phyloP scores from a whole-genome alignment of 1,284 basidiomycete genomes.

The Irpex sp. region DNA sequence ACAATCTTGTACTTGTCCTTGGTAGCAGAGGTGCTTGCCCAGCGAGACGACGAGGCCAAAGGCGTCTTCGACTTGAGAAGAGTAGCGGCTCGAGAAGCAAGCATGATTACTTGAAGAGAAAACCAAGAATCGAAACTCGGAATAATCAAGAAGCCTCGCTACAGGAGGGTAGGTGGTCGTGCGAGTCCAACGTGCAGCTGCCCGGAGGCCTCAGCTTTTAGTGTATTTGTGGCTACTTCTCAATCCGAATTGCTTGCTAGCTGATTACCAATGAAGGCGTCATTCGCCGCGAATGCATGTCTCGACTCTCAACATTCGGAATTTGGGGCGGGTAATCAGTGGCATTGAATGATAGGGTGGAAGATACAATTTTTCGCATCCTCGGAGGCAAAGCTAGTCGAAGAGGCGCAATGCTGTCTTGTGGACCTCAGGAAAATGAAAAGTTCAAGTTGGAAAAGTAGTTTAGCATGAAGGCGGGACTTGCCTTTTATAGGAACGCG shows the following conservation, averaged over 20 bases:
- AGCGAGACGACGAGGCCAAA: constrained; percentile 17
- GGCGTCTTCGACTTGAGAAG: constrained; percentile 16
- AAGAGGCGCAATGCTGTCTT: neutral
- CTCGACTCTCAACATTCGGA: neutral
- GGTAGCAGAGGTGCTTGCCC: constrained; percentile 35
- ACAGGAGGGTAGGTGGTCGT: neutral
- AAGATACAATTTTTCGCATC: neutral
- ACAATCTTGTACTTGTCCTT: constrained; percentile 58
- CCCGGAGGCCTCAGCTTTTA: neutral
- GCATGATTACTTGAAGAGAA: constrained; percentile 2
- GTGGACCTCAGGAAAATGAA: neutral
- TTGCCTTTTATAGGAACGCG: neutral
- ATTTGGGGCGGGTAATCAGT: neutral
- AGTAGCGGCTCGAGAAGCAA: constrained; percentile 8
- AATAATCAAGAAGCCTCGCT: neutral
- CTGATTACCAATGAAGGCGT: constrained; percentile 9
- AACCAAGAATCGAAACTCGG: neutral
- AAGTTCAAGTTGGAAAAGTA: neutral
- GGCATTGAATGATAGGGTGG: neutral
- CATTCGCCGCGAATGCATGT: constrained; percentile 2
- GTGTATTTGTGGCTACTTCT: neutral
- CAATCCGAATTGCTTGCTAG: neutral
- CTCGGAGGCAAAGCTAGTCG: neutral
- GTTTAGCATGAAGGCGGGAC: neutral
- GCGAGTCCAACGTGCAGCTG: neutral